Evolutionary conservation across 202 grass and related monocot species (phyloP), one percentile per base, ranked within the genome.

Genomic region (Dendrocalamus latiflorus): DNA sequence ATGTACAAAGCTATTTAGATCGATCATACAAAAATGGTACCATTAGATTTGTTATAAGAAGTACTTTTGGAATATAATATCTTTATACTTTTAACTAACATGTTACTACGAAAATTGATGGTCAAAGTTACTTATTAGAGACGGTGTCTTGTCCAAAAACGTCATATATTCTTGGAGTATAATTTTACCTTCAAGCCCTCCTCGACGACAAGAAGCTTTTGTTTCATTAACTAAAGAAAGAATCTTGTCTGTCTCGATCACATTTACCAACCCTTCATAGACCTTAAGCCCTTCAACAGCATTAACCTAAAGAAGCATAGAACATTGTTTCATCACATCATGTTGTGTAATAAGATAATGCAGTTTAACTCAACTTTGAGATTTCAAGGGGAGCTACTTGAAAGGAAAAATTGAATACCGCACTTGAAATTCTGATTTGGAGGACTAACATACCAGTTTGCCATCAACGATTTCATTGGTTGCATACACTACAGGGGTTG

Each of bases 241-340:
- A 76, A 98, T 90, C 54, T 83, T 85, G 67, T 84, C 80, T 83
- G 84, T 78, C 58, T 98, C 88, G 7, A 3, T 70, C 39, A 41
- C 74, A 77, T 90, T 88, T 41, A 98, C 78, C 55, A 93, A 84
- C 12, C 88, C 92, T 84, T 94, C 90, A 80, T 93, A 98, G 58
- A 98, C 81, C 72, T 94, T 98, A 49, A 98, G 92, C 33, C 95
- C 95, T 84, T 98, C 95, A 80, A 94, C 85, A 71, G 84, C 75
- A 90, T 98, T 94, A 59, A 91, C 86, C 95, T 98, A 68, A 69
- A 73, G 72, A 74, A 70, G 37, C 67, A 68, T 70, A 81, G 22
- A 70, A 30, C 66, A 75, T 68, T 68, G 34, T 79, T 71, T 34
- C 49, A 77, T 43, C 61, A 73, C 53, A 30, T 22, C 36, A 33